A percentile compares a stretch with the other conserved stretches of the same genome.
Evolutionary conservation across 179 eudicot genomes (phyloP).

Genomic region (Vitellaria paradoxa): DNA sequence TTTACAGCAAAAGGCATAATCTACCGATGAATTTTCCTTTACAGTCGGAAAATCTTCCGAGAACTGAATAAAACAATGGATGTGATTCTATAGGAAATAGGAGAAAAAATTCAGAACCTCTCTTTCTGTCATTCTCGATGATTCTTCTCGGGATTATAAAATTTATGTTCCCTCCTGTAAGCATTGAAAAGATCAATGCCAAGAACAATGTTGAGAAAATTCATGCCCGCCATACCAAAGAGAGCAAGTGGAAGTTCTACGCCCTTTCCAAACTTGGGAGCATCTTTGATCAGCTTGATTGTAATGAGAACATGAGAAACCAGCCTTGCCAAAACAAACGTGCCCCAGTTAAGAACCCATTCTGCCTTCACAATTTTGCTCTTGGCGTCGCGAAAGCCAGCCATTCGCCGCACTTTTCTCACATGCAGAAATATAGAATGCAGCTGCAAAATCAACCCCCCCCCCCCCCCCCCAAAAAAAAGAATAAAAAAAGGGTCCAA

Average conservation of each 20-base stretch:
- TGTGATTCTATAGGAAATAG: background rate
- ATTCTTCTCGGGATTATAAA: conserved; percentile 18
- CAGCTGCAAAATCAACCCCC: conserved; percentile 40
- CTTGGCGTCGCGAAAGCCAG: conserved; percentile 64
- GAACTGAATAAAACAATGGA: background rate
- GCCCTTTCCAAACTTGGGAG: conserved; percentile 72
- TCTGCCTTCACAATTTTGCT: conserved; percentile 66
- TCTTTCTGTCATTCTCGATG: conserved; percentile 24
- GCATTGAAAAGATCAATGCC: conserved; percentile 74
- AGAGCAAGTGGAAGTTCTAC: conserved; percentile 84
- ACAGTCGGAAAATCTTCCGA: background rate
- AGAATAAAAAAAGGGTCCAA: no score
- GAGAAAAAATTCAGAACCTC: background rate
- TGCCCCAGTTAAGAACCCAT: conserved; percentile 72
- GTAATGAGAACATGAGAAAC: conserved; percentile 69
- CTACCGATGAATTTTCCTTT: background rate
- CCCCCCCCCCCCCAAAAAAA: no score
- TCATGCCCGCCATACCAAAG: conserved; percentile 84
- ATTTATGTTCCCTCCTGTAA: conserved; percentile 43
- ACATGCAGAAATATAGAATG: conserved; percentile 81
- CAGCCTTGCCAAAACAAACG: conserved; percentile 64
- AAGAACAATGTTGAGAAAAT: conserved; percentile 66
- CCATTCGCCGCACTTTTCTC: conserved; percentile 78
- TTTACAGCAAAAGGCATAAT: background rate
- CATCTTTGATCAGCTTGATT: conserved; percentile 68